Conservation (phyloP, 192 early-diverging fungal genomes). For the Endogone sp. region DNA sequence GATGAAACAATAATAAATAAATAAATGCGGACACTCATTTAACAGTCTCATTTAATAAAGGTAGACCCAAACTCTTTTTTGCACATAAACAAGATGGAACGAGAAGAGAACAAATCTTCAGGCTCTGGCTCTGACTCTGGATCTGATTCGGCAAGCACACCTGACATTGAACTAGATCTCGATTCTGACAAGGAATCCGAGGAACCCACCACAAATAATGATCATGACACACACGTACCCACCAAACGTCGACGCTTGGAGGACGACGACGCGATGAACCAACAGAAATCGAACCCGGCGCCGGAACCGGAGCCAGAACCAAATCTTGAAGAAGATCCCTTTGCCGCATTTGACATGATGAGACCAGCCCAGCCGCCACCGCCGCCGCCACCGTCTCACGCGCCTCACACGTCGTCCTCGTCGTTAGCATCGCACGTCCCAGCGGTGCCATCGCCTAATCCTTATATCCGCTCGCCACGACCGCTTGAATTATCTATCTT, state of each 20-base stretch:
- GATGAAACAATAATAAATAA: too few species aligned
- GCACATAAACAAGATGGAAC: neutral
- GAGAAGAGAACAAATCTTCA: neutral
- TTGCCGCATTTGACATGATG: neutral
- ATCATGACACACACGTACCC: neutral
- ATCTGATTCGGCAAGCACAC: neutral
- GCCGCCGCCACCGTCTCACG: neutral
- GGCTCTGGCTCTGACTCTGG: neutral
- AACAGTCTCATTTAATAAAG: too few species aligned
- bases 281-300: neutral
- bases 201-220: neutral
- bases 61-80: too few species aligned
- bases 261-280: neutral
- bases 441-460: neutral
- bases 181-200: neutral
- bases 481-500: constrained; percentile 59
- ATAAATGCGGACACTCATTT: too few species aligned
- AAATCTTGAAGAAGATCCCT: neutral
- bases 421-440: neutral
- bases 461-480: neutral
- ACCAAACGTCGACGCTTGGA: neutral
- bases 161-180: neutral
- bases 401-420: neutral
- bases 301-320: neutral
- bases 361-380: neutral